Conservation (phyloP, 2,329 filamentous ascomycete species). For the Sclerotinia minor region DNA sequence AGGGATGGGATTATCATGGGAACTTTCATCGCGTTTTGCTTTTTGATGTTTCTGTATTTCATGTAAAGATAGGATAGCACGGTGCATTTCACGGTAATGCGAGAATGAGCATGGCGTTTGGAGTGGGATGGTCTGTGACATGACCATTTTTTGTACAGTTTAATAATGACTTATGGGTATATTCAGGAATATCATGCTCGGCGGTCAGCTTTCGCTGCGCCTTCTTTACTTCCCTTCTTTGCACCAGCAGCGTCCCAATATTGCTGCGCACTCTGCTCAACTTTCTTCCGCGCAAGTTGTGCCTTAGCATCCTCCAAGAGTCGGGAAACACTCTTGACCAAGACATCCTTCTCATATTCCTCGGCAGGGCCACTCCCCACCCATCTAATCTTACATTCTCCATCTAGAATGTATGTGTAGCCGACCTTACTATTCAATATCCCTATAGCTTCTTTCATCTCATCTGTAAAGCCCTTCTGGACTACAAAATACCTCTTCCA, state of each 20-base stretch:
- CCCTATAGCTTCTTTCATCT: conserved; percentile 63
- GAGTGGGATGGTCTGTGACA: conserved; percentile 13
- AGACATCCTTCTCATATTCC: conserved; percentile 63
- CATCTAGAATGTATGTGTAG: conserved; percentile 89
- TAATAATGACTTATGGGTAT: conserved; percentile 39
- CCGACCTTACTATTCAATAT: conserved; percentile 81
- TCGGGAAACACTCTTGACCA: conserved; percentile 64
- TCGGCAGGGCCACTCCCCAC: conserved; percentile 75
- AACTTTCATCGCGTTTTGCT: conserved; percentile 87
- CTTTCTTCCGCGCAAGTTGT: background rate
- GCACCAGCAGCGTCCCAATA: background rate
- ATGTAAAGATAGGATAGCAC: conserved; percentile 48
- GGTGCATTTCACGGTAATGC: conserved; percentile 30
- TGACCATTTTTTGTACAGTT: conserved; percentile 31
- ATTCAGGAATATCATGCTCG: conserved; percentile 30
- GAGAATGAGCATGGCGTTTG: conserved; percentile 23
- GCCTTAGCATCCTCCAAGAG: conserved; percentile 56
- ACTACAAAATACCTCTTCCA: conserved; percentile 65
- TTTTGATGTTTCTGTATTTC: conserved; percentile 81
- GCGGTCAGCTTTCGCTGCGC: conserved; percentile 19
- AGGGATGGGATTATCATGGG: conserved; percentile 94
- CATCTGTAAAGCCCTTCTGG: conserved; percentile 56
- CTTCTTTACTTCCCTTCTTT: conserved; percentile 6
- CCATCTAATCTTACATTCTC: conserved; percentile 88
- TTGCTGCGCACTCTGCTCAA: background rate